phyloP scores from a whole-genome alignment of 1,284 basidiomycete species.

The Stygiomarasmius scandens region DNA sequence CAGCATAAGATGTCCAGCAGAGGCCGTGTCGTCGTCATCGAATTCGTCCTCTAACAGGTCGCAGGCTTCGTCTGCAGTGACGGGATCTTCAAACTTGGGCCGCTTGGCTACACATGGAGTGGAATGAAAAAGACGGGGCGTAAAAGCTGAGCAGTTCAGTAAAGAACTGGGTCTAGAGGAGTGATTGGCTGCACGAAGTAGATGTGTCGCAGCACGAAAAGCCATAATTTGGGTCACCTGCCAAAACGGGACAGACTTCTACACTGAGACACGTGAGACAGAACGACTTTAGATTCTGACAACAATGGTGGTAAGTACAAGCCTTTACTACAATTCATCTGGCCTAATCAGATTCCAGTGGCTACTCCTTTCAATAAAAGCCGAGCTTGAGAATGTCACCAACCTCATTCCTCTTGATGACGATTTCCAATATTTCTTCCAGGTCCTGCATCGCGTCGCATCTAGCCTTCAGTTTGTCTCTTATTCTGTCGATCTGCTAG shows the following conservation, averaged over 20 bases:
- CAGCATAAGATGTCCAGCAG: conserved; percentile 68
- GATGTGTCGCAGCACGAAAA: conserved; percentile 7
- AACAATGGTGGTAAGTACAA: conserved; percentile 44
- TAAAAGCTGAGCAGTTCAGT: not conserved
- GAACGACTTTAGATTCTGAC: not conserved
- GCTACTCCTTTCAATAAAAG: conserved; percentile 71
- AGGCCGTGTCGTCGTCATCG: conserved; percentile 63
- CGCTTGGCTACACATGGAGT: conserved; percentile 33
- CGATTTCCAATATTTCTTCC: conserved; percentile 78
- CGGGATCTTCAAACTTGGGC: conserved; percentile 41
- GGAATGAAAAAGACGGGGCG: conserved; percentile 21
- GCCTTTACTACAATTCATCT: not conserved
- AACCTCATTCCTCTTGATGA: conserved; percentile 61
- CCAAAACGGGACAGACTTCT: not conserved
- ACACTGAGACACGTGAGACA: not conserved
- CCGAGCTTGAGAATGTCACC: conserved; percentile 78
- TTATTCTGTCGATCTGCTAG: conserved; percentile 35
- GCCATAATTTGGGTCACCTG: conserved; percentile 4
- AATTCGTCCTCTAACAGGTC: conserved; percentile 44
- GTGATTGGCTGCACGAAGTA: not conserved
- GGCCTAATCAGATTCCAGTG: conserved; percentile 28
- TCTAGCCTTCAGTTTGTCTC: not conserved
- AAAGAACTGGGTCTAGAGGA: not conserved
- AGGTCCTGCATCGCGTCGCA: conserved; percentile 42
- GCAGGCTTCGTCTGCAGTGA: conserved; percentile 35